A percentile compares a stretch with the other conserved stretches of the same genome.
phyloP scores from a whole-genome alignment of 1,139 yeast species.

The Taphrina sp. region DNA sequence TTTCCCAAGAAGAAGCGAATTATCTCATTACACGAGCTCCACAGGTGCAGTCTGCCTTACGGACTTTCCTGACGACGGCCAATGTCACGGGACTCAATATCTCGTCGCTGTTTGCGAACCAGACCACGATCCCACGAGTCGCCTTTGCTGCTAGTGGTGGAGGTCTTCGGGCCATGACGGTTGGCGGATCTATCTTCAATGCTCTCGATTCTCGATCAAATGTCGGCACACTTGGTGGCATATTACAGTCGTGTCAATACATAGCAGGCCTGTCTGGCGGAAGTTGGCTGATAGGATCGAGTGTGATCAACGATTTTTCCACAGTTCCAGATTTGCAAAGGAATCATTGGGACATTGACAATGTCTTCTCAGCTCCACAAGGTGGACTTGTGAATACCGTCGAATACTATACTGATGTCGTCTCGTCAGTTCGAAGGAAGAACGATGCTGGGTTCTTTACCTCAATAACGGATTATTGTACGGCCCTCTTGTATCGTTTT shows the following conservation, averaged over 20 bases:
- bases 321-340: conserved; percentile 35
- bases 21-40: conserved; percentile 49
- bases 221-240: conserved; percentile 66
- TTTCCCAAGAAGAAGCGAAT: conserved; percentile 35
- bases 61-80: conserved; percentile 57
- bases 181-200: conserved; percentile 82
- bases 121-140: conserved; percentile 49
- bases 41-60: conserved; percentile 55
- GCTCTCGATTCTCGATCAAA: conserved; percentile 77
- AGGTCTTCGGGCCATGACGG: conserved; percentile 85
- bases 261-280: conserved; percentile 84
- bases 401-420: conserved; percentile 56
- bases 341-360: conserved; percentile 43
- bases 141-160: conserved; percentile 89
- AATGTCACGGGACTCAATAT: conserved; percentile 55
- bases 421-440: conserved; percentile 59
- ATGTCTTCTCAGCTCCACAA: conserved; percentile 48
- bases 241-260: conserved; percentile 75
- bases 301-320: conserved; percentile 43
- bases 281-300: conserved; percentile 73
- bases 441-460: conserved; percentile 72
- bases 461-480: conserved; percentile 70
- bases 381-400: conserved; percentile 49
- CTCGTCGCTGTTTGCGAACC: conserved; percentile 51
- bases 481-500: no score